These are phyloP conservation scores for Nicotiana benthamiana DNA, from an alignment of 257 asterid genomes.

Conservation along the genomic window DNA sequence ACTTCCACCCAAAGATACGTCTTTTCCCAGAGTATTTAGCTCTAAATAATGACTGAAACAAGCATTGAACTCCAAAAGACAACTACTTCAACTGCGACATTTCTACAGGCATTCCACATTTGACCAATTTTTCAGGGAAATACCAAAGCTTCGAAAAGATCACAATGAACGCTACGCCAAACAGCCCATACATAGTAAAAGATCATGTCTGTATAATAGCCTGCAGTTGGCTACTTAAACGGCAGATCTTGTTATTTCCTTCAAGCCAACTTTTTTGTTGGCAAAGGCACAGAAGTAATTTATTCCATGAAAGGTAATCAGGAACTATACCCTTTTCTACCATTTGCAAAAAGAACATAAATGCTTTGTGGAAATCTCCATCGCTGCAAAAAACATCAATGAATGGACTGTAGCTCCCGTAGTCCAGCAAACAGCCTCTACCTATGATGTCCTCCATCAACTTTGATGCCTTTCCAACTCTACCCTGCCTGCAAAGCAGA, in stretches of 20 bases:
- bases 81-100: neutral
- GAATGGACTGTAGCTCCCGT: constrained; percentile 43
- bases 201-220: constrained; percentile 14
- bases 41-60: neutral
- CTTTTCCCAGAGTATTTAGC: neutral
- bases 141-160: neutral
- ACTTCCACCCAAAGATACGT: neutral
- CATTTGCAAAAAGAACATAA: constrained; percentile 46
- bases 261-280: constrained; percentile 14
- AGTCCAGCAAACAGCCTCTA: constrained; percentile 45
- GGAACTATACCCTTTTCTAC: constrained; percentile 51
- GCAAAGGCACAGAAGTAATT: constrained; percentile 27
- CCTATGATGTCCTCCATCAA: constrained; percentile 58
- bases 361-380: constrained; percentile 44
- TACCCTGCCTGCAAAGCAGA: constrained; percentile 55
- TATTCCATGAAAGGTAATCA: constrained; percentile 38
- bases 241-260: constrained; percentile 15
- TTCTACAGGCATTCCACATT: neutral
- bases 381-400: constrained; percentile 29
- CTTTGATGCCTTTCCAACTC: constrained; percentile 36
- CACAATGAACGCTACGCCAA: neutral
- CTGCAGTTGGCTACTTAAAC: constrained; percentile 23
- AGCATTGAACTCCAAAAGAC: neutral
- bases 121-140: neutral
- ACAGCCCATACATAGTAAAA: neutral